Percentiles rank a stretch among this genome's conserved stretches.
These are phyloP conservation scores for Hygrophorus russula DNA, from an alignment of 768 basidiomycete species.

Conservation along the genomic window DNA sequence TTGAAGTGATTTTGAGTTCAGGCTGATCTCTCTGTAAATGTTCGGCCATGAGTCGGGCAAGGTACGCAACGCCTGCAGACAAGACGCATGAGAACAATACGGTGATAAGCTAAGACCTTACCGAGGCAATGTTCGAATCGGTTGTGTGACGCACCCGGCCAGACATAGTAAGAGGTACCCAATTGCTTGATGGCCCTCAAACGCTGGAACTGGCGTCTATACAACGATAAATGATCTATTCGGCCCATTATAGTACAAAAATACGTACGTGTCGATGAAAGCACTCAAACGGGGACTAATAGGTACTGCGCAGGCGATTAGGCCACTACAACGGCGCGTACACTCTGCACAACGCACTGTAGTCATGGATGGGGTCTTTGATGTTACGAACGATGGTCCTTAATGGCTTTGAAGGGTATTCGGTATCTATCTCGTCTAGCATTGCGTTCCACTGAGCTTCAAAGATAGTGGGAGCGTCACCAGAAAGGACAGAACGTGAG, in stretches of 20 bases:
- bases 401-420: neutral
- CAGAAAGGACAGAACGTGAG: too few relatives aligned
- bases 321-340: conserved; percentile 5
- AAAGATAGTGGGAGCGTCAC: too few relatives aligned
- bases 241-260: neutral
- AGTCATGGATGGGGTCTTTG: conserved; percentile 26
- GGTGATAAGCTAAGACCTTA: conserved; percentile 15
- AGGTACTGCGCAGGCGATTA: conserved; percentile 19
- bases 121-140: conserved; percentile 82
- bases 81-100: neutral
- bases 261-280: conserved; percentile 62
- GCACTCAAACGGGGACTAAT: conserved; percentile 22
- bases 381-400: conserved; percentile 12
- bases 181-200: conserved; percentile 72
- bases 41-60: conserved; percentile 52
- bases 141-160: conserved; percentile 69
- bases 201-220: conserved; percentile 66
- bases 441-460: too few relatives aligned
- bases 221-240: conserved; percentile 5
- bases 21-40: conserved; percentile 50
- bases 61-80: conserved; percentile 58
- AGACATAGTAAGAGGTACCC: conserved; percentile 65
- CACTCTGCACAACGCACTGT: conserved; percentile 16
- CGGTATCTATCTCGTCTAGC: neutral
- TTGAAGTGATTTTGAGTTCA: conserved; percentile 50